Evolutionary conservation across 805 yeast genomes (phyloP).

Genomic region (Debaryomyces tyrocola): DNA sequence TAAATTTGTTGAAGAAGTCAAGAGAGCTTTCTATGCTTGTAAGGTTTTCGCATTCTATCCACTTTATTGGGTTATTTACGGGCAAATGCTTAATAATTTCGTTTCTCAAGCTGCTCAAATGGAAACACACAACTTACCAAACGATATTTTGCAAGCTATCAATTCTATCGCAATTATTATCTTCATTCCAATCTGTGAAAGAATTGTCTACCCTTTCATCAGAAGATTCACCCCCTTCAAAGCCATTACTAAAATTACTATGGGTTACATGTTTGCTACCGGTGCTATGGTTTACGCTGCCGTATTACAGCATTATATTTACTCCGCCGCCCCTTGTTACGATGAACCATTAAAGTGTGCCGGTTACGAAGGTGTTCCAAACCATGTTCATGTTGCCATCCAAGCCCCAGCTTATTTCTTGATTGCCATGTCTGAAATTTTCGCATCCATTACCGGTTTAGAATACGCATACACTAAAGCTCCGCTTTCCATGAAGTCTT

Average conservation of each 20-base stretch:
- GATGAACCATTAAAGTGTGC: constrained; percentile 59
- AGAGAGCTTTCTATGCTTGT: constrained; percentile 66
- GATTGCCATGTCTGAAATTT: constrained; percentile 73
- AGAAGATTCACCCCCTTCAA: constrained; percentile 52
- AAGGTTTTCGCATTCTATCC: constrained; percentile 71
- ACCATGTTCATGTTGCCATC: constrained; percentile 63
- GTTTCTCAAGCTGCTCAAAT: constrained; percentile 73
- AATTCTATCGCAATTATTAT: constrained; percentile 75
- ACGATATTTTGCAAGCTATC: constrained; percentile 74
- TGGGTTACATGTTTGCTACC: constrained; percentile 67
- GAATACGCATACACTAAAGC: constrained; percentile 86
- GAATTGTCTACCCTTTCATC: constrained; percentile 48
- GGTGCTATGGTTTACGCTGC: constrained; percentile 75
- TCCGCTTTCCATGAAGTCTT: constrained; percentile 65
- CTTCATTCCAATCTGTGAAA: constrained; percentile 73
- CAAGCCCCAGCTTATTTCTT: constrained; percentile 74
- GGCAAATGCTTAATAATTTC: constrained; percentile 71
- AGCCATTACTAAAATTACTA: constrained; percentile 70
- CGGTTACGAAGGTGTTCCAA: constrained; percentile 40
- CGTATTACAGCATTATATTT: constrained; percentile 68
- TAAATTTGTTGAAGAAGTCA: constrained; percentile 71
- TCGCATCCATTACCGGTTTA: constrained; percentile 78
- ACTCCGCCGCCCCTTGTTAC: constrained; percentile 73
- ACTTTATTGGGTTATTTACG: constrained; percentile 71
- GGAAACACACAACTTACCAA: constrained; percentile 77